Evolutionary conservation across 2,329 filamentous ascomycete species (phyloP), one percentile per base, ranked within the genome.

Genomic region (Coniochaeta prunicola): DNA sequence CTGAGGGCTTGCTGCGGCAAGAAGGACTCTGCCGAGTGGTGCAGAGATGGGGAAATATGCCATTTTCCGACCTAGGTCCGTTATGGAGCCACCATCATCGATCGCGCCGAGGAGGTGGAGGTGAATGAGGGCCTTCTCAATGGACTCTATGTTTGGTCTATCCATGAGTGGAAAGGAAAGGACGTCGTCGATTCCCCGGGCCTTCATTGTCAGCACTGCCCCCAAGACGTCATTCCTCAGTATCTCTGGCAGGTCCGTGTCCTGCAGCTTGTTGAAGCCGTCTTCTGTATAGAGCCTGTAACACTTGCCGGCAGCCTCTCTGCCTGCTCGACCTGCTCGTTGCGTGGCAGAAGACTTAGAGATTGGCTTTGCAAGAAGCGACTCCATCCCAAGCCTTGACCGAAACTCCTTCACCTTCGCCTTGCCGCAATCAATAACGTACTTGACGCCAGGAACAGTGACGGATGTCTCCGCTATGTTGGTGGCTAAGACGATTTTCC

Each of bases 401-500:
- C 92, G 88, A 70, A 92, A 99, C 64, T 96, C 89, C 74, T 97
- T 97, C 63, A 96, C 83, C 70, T 99, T 99, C 9, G 90, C 90
- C 68, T 97, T 97, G 53, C 94, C 94, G 58, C 90, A 90, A 69
- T 99, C 94, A 21, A 99, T 82, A 10, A 99, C 93, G 65, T 89
- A 94, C 4, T 91, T 85, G 7, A 99, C 92, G 2, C 94, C 94
- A 0, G 93, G 89, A 0, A 99, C 92, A 0, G 94, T 99, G 60
- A 99, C 90, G 1, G 94, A 97, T 0, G 94, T 97, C 72, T 99
- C 94, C n/a, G 94, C 94, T 66, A 99, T 97, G 68, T 99, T 99
- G 15, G 94, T 99, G 0, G 92, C 88, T 0, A 99, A 77, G 0
- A 99, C 92, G 13, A 97, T 82, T 69, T 97, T 97, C 48, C 94